Evolutionary conservation across 2,329 filamentous ascomycete species (phyloP), one percentile per base, ranked within the genome.

Genomic region (Venturia carpophila): DNA sequence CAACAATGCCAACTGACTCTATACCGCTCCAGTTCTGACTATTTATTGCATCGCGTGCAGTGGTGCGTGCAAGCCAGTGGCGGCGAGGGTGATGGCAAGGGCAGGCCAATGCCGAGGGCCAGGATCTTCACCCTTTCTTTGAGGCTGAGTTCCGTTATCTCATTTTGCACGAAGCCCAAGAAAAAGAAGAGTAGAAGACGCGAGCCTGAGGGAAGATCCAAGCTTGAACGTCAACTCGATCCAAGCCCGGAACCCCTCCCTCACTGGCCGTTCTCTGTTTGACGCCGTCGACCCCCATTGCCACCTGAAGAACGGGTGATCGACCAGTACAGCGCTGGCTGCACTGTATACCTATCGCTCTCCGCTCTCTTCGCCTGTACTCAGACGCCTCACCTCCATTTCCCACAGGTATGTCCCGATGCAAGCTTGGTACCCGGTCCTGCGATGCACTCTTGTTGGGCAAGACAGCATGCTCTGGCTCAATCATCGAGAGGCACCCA

Each of bases 311-410:
- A 45, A 34, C 30, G 30, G 17, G 3, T 45, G 15, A 45, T n/a
- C 42, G 7, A 45, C 42, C 30, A 34, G 30, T 34, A 34, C 30
- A 34, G 30, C 30, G 3, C 30, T 34, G 30, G 30, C 30, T 34
- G 30, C 30, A 34, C 30, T 34, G 30, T 34, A 34, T 34, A n/a
- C n/a, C 17, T 19, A 9, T 24, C 24, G 13, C 49, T 13, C 21
- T 34, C 49, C 24, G 34, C 27, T 37, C 45, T 21, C 3, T 5
- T n/a, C 15, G 52, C 15, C 27, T 37, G 27, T 34, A 34, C 3
- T 34, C 52, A 37, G 17, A 58, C 52, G 52, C 52, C 37, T 58
- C 52, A 58, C 52, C 52, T 37, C 52, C 15, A 58, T 37, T 37
- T 5, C 11, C 49, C 17, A 19, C 52, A 58, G 52, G 52, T 58